Percentiles rank a stretch among this genome's conserved stretches.
phyloP scores from a whole-genome alignment of 495 filamentous ascomycete genomes.

The Penicillium robsamsonii region DNA sequence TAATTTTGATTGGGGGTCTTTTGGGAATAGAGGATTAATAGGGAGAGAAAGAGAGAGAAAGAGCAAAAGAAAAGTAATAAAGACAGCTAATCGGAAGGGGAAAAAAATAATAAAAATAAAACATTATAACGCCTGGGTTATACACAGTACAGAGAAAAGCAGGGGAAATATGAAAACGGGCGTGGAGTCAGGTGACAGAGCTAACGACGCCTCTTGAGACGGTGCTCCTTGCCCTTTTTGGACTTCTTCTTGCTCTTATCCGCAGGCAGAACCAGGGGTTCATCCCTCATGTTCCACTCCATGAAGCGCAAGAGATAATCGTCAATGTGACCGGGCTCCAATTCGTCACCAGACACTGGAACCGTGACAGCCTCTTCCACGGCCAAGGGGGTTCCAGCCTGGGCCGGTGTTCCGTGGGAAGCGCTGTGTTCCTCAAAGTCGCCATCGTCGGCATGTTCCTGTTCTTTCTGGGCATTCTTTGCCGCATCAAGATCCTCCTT shows the following conservation, averaged over 20 bases:
- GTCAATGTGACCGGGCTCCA: conserved; percentile 61
- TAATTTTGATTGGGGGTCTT: not conserved
- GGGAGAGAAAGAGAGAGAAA: not conserved
- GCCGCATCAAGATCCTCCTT: conserved; percentile 87
- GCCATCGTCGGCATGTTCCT: conserved; percentile 78
- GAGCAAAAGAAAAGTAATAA: not conserved
- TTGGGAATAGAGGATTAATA: not conserved
- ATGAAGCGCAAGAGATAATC: conserved; percentile 82
- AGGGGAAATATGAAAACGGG: not conserved
- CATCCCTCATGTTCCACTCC: conserved; percentile 72
- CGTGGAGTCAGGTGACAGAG: not conserved
- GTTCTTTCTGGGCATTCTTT: conserved; percentile 81
- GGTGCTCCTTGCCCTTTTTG: conserved; percentile 71
- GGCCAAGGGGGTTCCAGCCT: conserved; percentile 32
- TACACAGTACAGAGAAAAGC: not conserved
- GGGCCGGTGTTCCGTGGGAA: conserved; percentile 40
- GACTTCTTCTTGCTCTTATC: conserved; percentile 78
- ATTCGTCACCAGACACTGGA: conserved; percentile 30
- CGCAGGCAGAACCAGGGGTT: conserved; percentile 72
- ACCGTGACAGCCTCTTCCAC: conserved; percentile 17
- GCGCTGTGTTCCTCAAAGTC: conserved; percentile 80
- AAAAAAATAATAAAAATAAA: too few species aligned
- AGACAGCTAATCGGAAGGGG: not conserved
- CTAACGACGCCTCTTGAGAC: conserved; percentile 43
- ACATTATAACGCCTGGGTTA: not conserved